Evolutionary conservation across 805 yeast species (phyloP), one percentile per base, ranked within the genome.

Genomic region (Yamadazyma nakazawae): DNA sequence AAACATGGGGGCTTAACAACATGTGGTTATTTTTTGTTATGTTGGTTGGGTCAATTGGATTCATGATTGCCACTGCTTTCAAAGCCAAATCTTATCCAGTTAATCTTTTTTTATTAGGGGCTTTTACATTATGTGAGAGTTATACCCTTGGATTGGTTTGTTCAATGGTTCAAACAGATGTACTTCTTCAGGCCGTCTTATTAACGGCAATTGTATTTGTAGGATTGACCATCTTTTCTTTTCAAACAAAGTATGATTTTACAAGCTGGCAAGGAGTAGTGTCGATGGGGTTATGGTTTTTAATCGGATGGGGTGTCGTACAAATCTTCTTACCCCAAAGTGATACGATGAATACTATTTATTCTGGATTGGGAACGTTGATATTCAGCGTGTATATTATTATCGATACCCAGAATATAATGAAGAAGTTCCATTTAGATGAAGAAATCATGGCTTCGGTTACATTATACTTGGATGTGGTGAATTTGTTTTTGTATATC

Each of bases 391-490:
- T 81, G 4, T 88, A 84, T 60, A 76, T 90, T 48, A 66, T 89
- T 42, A 79, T 88, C 39, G 97, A 89, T 63, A 89, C 96, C 17
- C 96, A 89, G 64, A 62, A 80, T 55, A 79, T 89, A 46, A 76
- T 89, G 81, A 81, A 84, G 59, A 81, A 80, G 47, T 81, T 74
- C 55, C 84, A 83, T 57, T 82, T 89, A 37, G 96, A 89, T 55
- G 96, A 90, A 55, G 96, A 88, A 58, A 77, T 89, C n/a, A 76
- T 81, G 34, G 92, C 95, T 43, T 81, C 92, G 13, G 81, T 90
- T 60, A 69, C 80, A 54, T 74, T 90, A 51, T 89, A 90, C 63
- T 75, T 89, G 72, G 97, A 89, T 62, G 79, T 88, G 40, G 72
- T 90, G 66, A 89, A 89, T 66, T 74, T 89, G 66, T 90, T 89